Percentiles rank a stretch among this genome's conserved stretches.
Conservation (phyloP, 2,329 filamentous ascomycete genomes). For the Cryphonectria radicalis region DNA sequence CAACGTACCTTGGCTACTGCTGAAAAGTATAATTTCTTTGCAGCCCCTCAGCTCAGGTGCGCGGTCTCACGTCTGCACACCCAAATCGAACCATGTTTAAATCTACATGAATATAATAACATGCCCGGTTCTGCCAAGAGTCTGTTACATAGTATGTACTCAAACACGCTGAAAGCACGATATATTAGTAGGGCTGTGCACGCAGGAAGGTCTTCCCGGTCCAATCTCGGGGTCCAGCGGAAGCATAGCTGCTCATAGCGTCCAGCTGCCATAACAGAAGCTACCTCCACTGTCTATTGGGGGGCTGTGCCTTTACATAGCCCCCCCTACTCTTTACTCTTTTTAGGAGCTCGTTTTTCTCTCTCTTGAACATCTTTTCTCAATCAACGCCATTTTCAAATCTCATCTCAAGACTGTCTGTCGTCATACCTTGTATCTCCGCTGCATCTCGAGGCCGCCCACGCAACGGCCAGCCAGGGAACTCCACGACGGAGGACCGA, state of each 20-base stretch:
- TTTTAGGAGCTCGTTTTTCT: neutral
- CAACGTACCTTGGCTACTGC: too few species aligned
- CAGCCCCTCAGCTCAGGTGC: neutral
- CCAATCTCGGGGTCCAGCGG: neutral
- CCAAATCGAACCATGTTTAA: neutral
- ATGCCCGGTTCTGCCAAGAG: too few species aligned
- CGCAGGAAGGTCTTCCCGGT: neutral
- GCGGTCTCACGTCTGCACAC: too few species aligned
- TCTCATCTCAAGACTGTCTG: neutral
- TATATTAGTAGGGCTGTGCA: neutral
- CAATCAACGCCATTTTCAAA: neutral
- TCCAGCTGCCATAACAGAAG: neutral
- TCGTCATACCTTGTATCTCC: neutral
- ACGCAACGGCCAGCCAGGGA: neutral
- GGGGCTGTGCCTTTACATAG: neutral
- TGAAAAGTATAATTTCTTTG: neutral
- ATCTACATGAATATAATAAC: neutral
- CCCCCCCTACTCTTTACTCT: neutral
- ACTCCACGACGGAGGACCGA: neutral
- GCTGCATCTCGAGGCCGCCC: neutral
- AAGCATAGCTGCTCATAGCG: neutral
- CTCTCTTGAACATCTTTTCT: neutral
- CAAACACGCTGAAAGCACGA: neutral
- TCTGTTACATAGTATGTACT: neutral
- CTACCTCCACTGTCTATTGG: neutral